These are phyloP conservation scores for Microstegium vimineum DNA, from an alignment of 176 grass and related monocot genomes.

Conservation along the genomic window DNA sequence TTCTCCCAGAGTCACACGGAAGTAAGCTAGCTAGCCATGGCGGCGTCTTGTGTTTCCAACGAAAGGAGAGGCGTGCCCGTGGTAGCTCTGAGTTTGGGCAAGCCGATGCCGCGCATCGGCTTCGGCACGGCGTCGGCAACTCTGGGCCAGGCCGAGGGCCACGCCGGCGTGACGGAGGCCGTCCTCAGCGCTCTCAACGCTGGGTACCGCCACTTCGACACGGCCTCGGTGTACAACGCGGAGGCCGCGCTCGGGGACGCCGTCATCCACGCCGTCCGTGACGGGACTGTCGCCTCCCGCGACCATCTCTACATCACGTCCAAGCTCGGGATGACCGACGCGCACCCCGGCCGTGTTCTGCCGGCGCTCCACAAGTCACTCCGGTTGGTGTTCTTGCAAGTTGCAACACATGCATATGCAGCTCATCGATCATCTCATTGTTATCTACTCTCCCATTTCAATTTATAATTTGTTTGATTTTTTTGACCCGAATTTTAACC, in stretches of 20 bases:
- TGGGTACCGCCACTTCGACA: conserved; percentile 45
- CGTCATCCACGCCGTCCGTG: not conserved
- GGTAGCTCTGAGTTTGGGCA: not conserved
- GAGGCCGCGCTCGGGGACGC: conserved; percentile 26
- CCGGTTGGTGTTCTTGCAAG: not conserved
- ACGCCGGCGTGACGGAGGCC: not conserved
- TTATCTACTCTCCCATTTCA: too few species aligned
- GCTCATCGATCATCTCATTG: too few species aligned
- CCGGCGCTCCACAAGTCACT: conserved; percentile 26
- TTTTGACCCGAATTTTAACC: too few species aligned
- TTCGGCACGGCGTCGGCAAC: conserved; percentile 32
- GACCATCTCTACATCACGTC: conserved; percentile 39
- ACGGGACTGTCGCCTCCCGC: not conserved
- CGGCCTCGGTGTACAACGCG: conserved; percentile 15
- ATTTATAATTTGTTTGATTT: too few species aligned
- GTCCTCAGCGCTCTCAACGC: conserved; percentile 12
- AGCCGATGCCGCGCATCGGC: conserved; percentile 25
- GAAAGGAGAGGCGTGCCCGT: not conserved
- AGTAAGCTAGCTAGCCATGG: too few species aligned
- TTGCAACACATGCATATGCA: too few species aligned
- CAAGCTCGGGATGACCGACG: conserved; percentile 33
- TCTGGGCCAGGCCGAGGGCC: not conserved
- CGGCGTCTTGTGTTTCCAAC: too few species aligned
- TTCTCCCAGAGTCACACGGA: too few species aligned
- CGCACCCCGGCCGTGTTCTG: conserved; percentile 5